phyloP scores from a whole-genome alignment of 768 basidiomycete genomes.

The Amanita pseudoporphyria region DNA sequence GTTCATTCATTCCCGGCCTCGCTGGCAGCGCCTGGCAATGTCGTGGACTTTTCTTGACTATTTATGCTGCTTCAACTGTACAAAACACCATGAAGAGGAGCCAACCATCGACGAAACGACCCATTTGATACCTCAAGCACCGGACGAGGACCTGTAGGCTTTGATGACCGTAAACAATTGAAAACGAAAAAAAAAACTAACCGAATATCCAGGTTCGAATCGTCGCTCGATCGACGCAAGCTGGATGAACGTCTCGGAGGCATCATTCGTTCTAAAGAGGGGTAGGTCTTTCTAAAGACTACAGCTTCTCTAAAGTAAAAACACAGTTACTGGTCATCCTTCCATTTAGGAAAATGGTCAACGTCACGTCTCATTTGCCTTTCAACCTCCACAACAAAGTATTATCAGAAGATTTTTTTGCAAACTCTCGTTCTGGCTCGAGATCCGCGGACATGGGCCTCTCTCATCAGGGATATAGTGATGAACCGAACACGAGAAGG shows the following conservation, averaged over 20 bases:
- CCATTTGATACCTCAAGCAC: constrained; percentile 22
- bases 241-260: constrained; percentile 43
- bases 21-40: constrained; percentile 3
- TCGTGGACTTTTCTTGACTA: constrained; percentile 13
- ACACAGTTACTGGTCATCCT: not conserved
- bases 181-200: not conserved
- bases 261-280: constrained; percentile 54
- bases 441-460: constrained; percentile 15
- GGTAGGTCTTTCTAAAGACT: constrained; percentile 29
- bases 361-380: constrained; percentile 48
- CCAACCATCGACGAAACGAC: constrained; percentile 19
- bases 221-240: constrained; percentile 32
- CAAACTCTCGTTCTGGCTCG: constrained; percentile 21
- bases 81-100: not conserved
- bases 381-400: constrained; percentile 45
- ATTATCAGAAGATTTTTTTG: constrained; percentile 15
- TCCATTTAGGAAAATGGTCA: constrained; percentile 55
- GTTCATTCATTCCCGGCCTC: not conserved
- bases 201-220: constrained; percentile 10
- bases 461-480: constrained; percentile 12
- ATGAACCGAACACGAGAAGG: constrained; percentile 10
- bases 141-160: constrained; percentile 14
- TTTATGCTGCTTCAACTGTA: constrained; percentile 16
- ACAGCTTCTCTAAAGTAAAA: constrained; percentile 1
- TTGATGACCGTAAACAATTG: no score